Evolutionary conservation across 768 basidiomycete genomes (phyloP).

Genomic region (Kwoniella mangroviensis): DNA sequence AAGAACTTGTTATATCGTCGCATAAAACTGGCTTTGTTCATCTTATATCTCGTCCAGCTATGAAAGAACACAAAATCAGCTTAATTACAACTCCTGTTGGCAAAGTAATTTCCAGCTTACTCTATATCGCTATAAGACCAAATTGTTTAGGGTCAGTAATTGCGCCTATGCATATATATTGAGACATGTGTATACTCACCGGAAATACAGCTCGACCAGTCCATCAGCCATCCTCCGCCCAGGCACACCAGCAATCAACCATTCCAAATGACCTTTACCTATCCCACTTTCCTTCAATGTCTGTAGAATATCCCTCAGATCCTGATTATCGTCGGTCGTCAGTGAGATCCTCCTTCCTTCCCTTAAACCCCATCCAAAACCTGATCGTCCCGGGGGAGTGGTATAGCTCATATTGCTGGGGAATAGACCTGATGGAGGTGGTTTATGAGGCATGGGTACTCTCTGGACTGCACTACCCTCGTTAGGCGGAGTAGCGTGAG

Average conservation of each 20-base stretch:
- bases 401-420: conserved; percentile 35
- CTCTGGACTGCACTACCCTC: conserved; percentile 17
- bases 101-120: conserved; percentile 22
- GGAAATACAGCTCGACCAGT: conserved; percentile 54
- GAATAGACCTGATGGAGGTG: conserved; percentile 48
- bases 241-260: conserved; percentile 57
- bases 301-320: conserved; percentile 51
- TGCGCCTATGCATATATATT: not conserved
- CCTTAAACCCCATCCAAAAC: conserved; percentile 49
- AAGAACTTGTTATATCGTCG: conserved; percentile 56
- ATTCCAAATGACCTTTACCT: conserved; percentile 53
- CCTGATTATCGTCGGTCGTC: conserved; percentile 43
- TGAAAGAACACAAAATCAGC: conserved; percentile 5
- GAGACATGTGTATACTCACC: not conserved
- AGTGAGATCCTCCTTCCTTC: conserved; percentile 48
- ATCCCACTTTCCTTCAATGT: conserved; percentile 58
- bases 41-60: conserved; percentile 60
- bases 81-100: not conserved
- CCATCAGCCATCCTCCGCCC: conserved; percentile 54
- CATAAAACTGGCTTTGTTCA: conserved; percentile 56
- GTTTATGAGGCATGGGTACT: conserved; percentile 38
- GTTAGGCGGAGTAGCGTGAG: conserved; percentile 30
- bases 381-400: conserved; percentile 37
- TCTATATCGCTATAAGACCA: conserved; percentile 44
- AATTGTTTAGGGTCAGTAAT: not conserved